Conservation (phyloP, 345 rosid genomes). For the Reutealis trisperma region DNA sequence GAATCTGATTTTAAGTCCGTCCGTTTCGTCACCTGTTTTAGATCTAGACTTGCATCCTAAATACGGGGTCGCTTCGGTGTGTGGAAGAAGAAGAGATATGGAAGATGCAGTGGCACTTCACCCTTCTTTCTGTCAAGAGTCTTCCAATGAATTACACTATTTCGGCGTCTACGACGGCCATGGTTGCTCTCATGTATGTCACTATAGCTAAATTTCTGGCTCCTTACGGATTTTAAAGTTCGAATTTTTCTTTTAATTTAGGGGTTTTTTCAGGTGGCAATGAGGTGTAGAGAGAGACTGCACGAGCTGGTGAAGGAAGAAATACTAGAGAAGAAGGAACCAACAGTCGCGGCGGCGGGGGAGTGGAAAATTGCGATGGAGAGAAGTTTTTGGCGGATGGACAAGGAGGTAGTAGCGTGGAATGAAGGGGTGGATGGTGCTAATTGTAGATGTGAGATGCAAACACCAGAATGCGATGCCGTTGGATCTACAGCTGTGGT, state of each 20-base stretch:
- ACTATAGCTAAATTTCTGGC: neutral
- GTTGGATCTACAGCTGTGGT: slow-evolving; percentile 45
- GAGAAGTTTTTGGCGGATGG: slow-evolving; percentile 68
- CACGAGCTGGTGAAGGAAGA: slow-evolving; percentile 62
- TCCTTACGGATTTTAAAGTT: neutral
- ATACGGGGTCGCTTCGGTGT: slow-evolving; percentile 70
- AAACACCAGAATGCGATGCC: slow-evolving; percentile 66
- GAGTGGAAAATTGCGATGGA: slow-evolving; percentile 61
- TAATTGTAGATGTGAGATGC: slow-evolving; percentile 69
- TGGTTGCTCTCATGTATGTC: slow-evolving; percentile 73
- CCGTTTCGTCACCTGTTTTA: neutral
- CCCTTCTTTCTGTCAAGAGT: slow-evolving; percentile 46
- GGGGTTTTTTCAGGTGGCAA: slow-evolving; percentile 49
- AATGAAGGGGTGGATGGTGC: slow-evolving; percentile 24
- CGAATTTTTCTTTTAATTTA: neutral
- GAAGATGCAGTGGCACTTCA: slow-evolving; percentile 72
- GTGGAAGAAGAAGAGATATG: slow-evolving; percentile 89
- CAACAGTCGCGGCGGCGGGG: neutral
- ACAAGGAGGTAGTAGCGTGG: slow-evolving; percentile 45
- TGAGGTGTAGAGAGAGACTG: slow-evolving; percentile 57
- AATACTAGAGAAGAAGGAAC: neutral
- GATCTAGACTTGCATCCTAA: slow-evolving; percentile 35
- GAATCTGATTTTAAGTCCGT: neutral
- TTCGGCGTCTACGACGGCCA: slow-evolving; percentile 82
- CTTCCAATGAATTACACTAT: slow-evolving; percentile 44